These are phyloP conservation scores for Xerocomellus dryophilus DNA, from an alignment of 768 basidiomycete species.

Conservation along the genomic window DNA sequence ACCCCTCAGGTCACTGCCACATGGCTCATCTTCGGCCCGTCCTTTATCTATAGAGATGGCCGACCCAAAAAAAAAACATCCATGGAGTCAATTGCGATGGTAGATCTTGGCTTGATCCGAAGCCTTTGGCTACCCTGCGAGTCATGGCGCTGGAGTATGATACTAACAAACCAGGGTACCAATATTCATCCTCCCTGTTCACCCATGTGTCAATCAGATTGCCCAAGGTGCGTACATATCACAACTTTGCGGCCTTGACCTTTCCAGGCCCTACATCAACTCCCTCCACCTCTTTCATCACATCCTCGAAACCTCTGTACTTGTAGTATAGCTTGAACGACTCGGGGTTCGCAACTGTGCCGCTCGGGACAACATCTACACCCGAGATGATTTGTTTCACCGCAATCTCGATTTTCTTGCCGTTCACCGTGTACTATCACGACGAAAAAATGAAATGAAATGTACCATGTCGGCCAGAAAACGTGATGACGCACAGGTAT, in stretches of 20 bases:
- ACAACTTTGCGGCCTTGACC: slow-evolving; percentile 12
- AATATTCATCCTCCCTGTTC: too few relatives aligned
- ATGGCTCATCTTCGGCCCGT: too few relatives aligned
- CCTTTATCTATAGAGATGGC: too few relatives aligned
- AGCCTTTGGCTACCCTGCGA: too few relatives aligned
- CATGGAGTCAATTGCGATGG: too few relatives aligned
- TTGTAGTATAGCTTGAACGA: slow-evolving; percentile 63
- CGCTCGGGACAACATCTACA: slow-evolving; percentile 58
- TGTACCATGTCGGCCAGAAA: not conserved
- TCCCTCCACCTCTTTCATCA: slow-evolving; percentile 16
- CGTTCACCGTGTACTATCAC: slow-evolving; percentile 69
- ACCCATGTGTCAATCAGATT: too few relatives aligned
- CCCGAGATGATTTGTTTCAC: slow-evolving; percentile 79
- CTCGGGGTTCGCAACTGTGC: slow-evolving; percentile 75
- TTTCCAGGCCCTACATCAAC: not conserved
- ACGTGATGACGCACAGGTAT: slow-evolving; percentile 57
- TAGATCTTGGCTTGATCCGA: too few relatives aligned
- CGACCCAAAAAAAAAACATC: too few relatives aligned
- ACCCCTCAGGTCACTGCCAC: slow-evolving; percentile 6
- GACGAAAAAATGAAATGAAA: not conserved
- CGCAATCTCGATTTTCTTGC: slow-evolving; percentile 78
- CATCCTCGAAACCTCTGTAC: slow-evolving; percentile 49
- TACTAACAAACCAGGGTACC: too few relatives aligned
- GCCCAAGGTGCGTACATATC: not conserved
- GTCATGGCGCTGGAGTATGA: too few relatives aligned